phyloP scores from a whole-genome alignment of 2,329 filamentous ascomycete genomes.

The Aspergillus tanneri region DNA sequence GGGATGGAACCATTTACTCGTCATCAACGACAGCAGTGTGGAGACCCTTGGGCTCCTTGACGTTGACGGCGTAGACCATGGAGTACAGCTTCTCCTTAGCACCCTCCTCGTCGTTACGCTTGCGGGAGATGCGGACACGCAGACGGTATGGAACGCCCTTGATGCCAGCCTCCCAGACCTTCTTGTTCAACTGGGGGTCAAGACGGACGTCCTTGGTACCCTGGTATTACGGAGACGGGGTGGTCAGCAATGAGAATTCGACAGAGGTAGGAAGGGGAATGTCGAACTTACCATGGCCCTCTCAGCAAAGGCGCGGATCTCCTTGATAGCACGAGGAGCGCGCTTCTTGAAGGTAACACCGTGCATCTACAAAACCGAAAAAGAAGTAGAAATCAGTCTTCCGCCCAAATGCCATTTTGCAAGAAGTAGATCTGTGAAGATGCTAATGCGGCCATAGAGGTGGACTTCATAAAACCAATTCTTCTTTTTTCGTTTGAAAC shows the following conservation, averaged over 20 bases:
- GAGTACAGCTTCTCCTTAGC: constrained; percentile 99
- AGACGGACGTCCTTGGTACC: constrained; percentile 95
- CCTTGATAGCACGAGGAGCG: constrained; percentile 97
- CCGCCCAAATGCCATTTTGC: constrained; percentile 56
- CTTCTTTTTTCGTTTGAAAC: constrained; percentile 32
- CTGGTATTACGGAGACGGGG: constrained; percentile 48
- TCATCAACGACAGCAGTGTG: constrained; percentile 83
- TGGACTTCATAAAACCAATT: constrained; percentile 73
- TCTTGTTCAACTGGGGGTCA: constrained; percentile 99
- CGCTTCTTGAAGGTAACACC: constrained; percentile 99
- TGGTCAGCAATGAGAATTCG: constrained; percentile 3
- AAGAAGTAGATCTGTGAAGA: constrained; percentile 22
- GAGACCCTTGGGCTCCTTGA: constrained; percentile 98
- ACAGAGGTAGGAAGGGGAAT: neutral
- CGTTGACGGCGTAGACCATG: constrained; percentile 99
- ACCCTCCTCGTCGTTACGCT: constrained; percentile 99
- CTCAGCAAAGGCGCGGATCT: constrained; percentile 92
- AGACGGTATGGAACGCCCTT: constrained; percentile 98
- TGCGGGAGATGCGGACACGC: constrained; percentile 96
- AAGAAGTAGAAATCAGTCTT: constrained; percentile 62
- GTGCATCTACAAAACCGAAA: constrained; percentile 68
- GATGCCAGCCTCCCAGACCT: constrained; percentile 99
- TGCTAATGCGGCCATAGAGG: constrained; percentile 49
- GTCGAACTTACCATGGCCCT: constrained; percentile 84
- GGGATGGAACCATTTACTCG: constrained; percentile 44